Conservation (phyloP, 1,284 basidiomycete genomes). For the Tilletia indica region DNA sequence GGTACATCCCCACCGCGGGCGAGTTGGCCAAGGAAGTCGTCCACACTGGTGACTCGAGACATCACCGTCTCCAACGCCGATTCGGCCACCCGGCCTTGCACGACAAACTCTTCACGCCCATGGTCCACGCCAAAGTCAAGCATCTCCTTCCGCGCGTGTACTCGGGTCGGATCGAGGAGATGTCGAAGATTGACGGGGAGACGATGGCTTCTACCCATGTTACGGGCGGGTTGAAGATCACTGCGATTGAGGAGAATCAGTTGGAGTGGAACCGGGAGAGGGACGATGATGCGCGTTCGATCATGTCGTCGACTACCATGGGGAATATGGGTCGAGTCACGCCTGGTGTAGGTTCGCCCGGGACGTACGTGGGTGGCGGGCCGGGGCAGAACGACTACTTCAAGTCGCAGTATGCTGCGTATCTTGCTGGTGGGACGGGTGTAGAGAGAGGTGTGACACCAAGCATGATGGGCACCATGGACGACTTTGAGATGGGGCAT, state of each 20-base stretch:
- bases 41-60: constrained; percentile 43
- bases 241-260: constrained; percentile 48
- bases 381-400: constrained; percentile 31
- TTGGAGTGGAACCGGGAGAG: constrained; percentile 46
- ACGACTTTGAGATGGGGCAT: constrained; percentile 45
- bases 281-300: constrained; percentile 42
- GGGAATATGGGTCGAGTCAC: constrained; percentile 27
- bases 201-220: constrained; percentile 42
- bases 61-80: constrained; percentile 48
- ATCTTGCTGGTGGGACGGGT: constrained; percentile 36
- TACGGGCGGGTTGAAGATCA: constrained; percentile 46
- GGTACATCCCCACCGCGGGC: constrained; percentile 50
- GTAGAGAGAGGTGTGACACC: constrained; percentile 15
- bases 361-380: constrained; percentile 22
- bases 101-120: constrained; percentile 47
- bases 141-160: constrained; percentile 46
- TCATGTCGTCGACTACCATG: constrained; percentile 49
- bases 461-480: constrained; percentile 10
- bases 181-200: constrained; percentile 37
- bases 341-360: constrained; percentile 25
- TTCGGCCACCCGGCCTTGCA: constrained; percentile 54
- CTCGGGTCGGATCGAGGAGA: constrained; percentile 37
- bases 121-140: constrained; percentile 50
- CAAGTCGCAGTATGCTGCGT: constrained; percentile 41
- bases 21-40: constrained; percentile 41